Percentiles rank a stretch among this genome's conserved stretches.
phyloP scores from a whole-genome alignment of 2,329 filamentous ascomycete genomes.

The Coniochaeta hoffmannii region DNA sequence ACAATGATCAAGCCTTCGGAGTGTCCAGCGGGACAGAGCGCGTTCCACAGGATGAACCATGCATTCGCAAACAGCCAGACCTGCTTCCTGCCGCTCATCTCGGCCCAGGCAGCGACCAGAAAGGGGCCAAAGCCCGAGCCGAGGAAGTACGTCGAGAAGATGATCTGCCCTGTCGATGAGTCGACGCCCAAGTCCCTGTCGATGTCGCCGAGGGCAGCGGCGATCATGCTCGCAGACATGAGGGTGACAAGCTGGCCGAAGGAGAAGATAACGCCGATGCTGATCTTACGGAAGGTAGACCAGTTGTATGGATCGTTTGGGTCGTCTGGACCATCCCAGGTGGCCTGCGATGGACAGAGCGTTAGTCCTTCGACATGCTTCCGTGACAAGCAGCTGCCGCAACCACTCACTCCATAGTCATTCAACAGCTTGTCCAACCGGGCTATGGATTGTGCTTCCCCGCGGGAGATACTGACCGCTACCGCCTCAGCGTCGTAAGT shows the following conservation, averaged over 20 bases:
- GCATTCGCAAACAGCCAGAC: conserved; percentile 24
- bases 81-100: conserved; percentile 25
- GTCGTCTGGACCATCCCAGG: conserved; percentile 9
- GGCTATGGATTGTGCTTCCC: background rate
- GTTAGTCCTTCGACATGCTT: too few species aligned
- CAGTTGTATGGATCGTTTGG: conserved; percentile 13
- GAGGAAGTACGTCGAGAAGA: conserved; percentile 27
- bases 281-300: conserved; percentile 8
- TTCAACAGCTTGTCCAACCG: background rate
- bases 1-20: conserved; percentile 22
- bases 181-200: conserved; percentile 21
- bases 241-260: conserved; percentile 25
- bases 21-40: conserved; percentile 22
- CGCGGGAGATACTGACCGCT: background rate
- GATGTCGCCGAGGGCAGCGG: conserved; percentile 25
- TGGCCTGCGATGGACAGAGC: conserved; percentile 3
- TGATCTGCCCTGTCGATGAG: conserved; percentile 20
- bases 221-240: conserved; percentile 29
- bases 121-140: conserved; percentile 25
- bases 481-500: background rate
- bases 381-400: background rate
- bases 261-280: conserved; percentile 22
- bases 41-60: conserved; percentile 29
- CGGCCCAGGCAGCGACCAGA: conserved; percentile 23
- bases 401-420: background rate